Percentiles rank a stretch among this genome's conserved stretches.
Conservation (phyloP, 768 basidiomycete genomes). For the Russula lepida region DNA sequence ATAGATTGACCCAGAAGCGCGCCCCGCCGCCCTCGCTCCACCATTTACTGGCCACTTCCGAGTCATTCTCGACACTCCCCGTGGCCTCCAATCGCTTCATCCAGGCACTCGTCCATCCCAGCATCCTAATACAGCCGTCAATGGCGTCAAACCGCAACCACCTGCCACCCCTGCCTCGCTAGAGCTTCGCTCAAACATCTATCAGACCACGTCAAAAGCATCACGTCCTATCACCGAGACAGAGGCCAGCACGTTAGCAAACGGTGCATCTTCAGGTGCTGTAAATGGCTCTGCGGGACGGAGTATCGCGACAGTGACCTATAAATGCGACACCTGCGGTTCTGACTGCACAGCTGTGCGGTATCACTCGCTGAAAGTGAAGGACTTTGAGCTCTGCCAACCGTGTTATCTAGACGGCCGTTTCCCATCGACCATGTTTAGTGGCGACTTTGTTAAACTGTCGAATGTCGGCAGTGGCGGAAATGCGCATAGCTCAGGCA, state of each 20-base stretch:
- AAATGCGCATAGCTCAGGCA: constrained; percentile 32
- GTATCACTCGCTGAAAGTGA: constrained; percentile 90
- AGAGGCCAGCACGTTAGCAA: constrained; percentile 61
- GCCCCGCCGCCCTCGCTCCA: constrained; percentile 88
- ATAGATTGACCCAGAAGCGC: constrained; percentile 94
- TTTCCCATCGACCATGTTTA: constrained; percentile 94
- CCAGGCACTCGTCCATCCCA: constrained; percentile 58
- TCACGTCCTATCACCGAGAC: constrained; percentile 56
- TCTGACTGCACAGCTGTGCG: constrained; percentile 83
- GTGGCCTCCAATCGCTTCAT: constrained; percentile 90
- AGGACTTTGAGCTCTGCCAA: constrained; percentile 83
- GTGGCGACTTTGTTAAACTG: constrained; percentile 92
- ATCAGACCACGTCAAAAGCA: constrained; percentile 81
- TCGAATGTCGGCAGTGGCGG: constrained; percentile 33
- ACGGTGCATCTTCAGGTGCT: constrained; percentile 39
- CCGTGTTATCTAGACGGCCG: constrained; percentile 94
- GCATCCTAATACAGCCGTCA: constrained; percentile 33
- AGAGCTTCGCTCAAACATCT: constrained; percentile 81
- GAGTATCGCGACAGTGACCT: constrained; percentile 38
- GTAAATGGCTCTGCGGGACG: constrained; percentile 33
- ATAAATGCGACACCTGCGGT: constrained; percentile 90
- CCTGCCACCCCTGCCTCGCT: constrained; percentile 59
- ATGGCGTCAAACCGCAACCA: constrained; percentile 37
- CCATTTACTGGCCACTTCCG: constrained; percentile 99
- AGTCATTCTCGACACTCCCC: constrained; percentile 92